A percentile compares a stretch with the other conserved stretches of the same genome.
Evolutionary conservation across 495 filamentous ascomycete genomes (phyloP).

Genomic region (Xylaria nigripes): DNA sequence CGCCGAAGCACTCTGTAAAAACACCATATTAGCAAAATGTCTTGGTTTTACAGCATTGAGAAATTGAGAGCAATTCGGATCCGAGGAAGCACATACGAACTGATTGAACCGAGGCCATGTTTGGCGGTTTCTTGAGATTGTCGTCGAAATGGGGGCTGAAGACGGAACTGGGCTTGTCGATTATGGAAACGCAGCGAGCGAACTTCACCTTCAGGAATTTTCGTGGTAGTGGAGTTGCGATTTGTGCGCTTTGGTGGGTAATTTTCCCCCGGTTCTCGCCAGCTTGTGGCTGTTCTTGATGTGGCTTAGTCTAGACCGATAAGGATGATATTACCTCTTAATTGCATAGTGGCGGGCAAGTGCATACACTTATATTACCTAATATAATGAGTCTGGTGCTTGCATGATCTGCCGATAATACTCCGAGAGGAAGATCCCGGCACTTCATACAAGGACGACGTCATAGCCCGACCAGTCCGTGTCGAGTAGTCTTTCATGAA

Average conservation of each 20-base stretch:
- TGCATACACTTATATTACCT: background rate
- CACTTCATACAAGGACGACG: background rate
- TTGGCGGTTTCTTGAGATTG: slow-evolving; percentile 9
- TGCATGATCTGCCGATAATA: background rate
- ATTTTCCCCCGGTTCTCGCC: slow-evolving; percentile 9
- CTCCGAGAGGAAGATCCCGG: background rate
- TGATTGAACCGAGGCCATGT: slow-evolving; percentile 13
- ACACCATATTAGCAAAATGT: background rate
- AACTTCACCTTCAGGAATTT: slow-evolving; percentile 13
- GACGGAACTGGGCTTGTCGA: slow-evolving; percentile 10
- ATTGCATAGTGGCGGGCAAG: background rate
- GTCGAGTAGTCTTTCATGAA: too few relatives aligned
- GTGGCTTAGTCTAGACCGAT: slow-evolving; percentile 8
- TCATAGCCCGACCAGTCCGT: background rate
- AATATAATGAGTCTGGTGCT: background rate
- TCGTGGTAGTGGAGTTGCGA: slow-evolving; percentile 12
- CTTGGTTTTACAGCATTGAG: background rate
- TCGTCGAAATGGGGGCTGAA: slow-evolving; percentile 5
- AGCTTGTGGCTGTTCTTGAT: slow-evolving; percentile 10
- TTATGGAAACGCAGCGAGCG: slow-evolving; percentile 9
- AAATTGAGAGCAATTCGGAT: background rate
- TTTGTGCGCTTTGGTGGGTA: slow-evolving; percentile 12
- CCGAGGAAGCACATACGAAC: slow-evolving; percentile 7
- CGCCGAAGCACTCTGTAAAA: slow-evolving; percentile 13
- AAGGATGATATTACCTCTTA: background rate